Conservation (phyloP, 495 filamentous ascomycete genomes). For the Penicillium diatomitis region DNA sequence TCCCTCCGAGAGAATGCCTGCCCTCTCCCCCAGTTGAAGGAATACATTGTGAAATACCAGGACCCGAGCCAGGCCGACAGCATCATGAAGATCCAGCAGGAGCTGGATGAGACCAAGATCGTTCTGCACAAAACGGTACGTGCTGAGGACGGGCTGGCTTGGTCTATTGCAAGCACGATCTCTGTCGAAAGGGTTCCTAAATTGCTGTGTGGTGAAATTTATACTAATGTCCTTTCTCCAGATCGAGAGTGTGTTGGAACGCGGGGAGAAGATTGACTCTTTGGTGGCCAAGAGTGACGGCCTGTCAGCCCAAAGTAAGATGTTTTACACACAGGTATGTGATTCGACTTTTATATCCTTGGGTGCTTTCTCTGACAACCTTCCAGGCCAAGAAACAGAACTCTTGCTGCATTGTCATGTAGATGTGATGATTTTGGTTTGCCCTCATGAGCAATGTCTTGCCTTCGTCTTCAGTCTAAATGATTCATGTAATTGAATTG, state of each 20-base stretch:
- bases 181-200: too few species aligned
- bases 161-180: too few species aligned
- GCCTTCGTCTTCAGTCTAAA: too few species aligned
- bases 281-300: conserved; percentile 83
- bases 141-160: neutral
- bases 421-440: neutral
- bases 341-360: neutral
- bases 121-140: conserved; percentile 80
- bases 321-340: conserved; percentile 78
- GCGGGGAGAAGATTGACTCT: conserved; percentile 81
- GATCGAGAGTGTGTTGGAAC: conserved; percentile 78
- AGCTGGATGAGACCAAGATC: conserved; percentile 97
- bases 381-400: conserved; percentile 89
- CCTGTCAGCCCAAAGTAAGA: conserved; percentile 81
- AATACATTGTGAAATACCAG: conserved; percentile 80
- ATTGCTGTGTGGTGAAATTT: too few species aligned
- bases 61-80: conserved; percentile 80
- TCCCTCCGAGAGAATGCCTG: conserved; percentile 26
- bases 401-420: conserved; percentile 84
- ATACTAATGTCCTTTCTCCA: neutral
- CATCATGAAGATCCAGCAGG: conserved; percentile 92
- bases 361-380: conserved; percentile 1
- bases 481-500: too few species aligned
- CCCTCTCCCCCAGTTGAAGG: conserved; percentile 63
- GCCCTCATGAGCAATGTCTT: too few species aligned